Conservation (phyloP, 1,284 basidiomycete genomes). For the Leccinum brunneo-olivaceum region DNA sequence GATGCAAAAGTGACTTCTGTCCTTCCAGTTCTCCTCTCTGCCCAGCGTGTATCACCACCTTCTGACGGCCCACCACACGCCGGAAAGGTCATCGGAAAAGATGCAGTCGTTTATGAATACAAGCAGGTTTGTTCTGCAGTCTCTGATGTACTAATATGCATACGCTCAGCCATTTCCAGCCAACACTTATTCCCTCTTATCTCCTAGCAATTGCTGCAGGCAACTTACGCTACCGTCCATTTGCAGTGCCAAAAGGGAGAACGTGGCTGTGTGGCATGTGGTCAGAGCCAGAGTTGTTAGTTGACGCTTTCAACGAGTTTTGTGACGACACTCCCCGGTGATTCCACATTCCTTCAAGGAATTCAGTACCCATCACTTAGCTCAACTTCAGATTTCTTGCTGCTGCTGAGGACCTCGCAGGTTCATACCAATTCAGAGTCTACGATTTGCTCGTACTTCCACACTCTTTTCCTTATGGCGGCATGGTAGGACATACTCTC, state of each 20-base stretch:
- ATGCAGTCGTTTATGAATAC: conserved; percentile 61
- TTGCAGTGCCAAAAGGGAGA: conserved; percentile 54
- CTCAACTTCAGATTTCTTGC: conserved; percentile 55
- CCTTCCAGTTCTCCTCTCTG: conserved; percentile 82
- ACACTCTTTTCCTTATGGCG: conserved; percentile 89
- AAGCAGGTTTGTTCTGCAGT: conserved; percentile 46
- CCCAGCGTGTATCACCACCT: conserved; percentile 69
- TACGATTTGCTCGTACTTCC: conserved; percentile 92
- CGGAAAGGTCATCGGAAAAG: conserved; percentile 67
- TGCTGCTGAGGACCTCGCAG: conserved; percentile 70
- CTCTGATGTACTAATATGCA: background rate
- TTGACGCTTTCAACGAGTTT: conserved; percentile 83
- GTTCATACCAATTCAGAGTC: conserved; percentile 79
- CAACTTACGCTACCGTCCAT: conserved; percentile 68
- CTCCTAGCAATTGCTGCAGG: conserved; percentile 84
- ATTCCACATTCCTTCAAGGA: background rate
- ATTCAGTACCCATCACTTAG: background rate
- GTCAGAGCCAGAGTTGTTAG: conserved; percentile 83
- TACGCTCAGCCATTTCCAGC: conserved; percentile 36
- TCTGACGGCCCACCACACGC: conserved; percentile 60
- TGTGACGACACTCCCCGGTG: conserved; percentile 76
- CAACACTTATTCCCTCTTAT: conserved; percentile 80
- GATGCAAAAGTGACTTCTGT: conserved; percentile 68
- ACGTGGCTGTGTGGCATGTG: conserved; percentile 80
- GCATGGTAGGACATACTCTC: conserved; percentile 52